Evolutionary conservation across 2,329 filamentous ascomycete genomes (phyloP).

Genomic region (Fusarium irregulare): DNA sequence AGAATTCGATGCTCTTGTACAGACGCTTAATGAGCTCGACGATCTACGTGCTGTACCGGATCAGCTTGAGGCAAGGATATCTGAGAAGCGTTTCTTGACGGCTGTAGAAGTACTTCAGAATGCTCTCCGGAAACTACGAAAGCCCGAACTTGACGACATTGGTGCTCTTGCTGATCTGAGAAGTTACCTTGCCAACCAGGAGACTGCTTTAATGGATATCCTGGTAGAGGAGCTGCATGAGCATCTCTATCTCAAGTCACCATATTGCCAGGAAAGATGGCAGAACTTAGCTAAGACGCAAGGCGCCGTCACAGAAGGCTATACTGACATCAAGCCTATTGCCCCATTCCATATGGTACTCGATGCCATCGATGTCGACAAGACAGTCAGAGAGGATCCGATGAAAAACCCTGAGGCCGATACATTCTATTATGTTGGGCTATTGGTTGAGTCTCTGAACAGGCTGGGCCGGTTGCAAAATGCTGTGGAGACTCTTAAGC

Average conservation of each 20-base stretch:
- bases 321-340: conserved; percentile 58
- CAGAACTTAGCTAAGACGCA: conserved; percentile 80
- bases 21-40: conserved; percentile 85
- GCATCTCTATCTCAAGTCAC: conserved; percentile 96
- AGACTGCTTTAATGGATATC: conserved; percentile 91
- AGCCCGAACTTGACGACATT: conserved; percentile 90
- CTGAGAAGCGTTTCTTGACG: conserved; percentile 92
- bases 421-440: conserved; percentile 90
- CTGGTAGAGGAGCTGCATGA: conserved; percentile 97
- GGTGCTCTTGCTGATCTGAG: conserved; percentile 88
- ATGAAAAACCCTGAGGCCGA: conserved; percentile 94
- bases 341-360: conserved; percentile 69
- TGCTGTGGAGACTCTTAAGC: conserved; percentile 90
- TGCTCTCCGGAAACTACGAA: conserved; percentile 83
- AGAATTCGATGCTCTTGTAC: conserved; percentile 89
- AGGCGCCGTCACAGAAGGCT: conserved; percentile 62
- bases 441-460: conserved; percentile 90
- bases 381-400: conserved; percentile 81
- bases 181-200: conserved; percentile 91
- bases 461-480: conserved; percentile 87
- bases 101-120: conserved; percentile 93
- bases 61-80: conserved; percentile 92
- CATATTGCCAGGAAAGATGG: conserved; percentile 97
- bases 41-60: conserved; percentile 90
- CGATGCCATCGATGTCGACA: conserved; percentile 70